Evolutionary conservation across 2,329 filamentous ascomycete species (phyloP).

Genomic region (Tolypocladium tropicale): DNA sequence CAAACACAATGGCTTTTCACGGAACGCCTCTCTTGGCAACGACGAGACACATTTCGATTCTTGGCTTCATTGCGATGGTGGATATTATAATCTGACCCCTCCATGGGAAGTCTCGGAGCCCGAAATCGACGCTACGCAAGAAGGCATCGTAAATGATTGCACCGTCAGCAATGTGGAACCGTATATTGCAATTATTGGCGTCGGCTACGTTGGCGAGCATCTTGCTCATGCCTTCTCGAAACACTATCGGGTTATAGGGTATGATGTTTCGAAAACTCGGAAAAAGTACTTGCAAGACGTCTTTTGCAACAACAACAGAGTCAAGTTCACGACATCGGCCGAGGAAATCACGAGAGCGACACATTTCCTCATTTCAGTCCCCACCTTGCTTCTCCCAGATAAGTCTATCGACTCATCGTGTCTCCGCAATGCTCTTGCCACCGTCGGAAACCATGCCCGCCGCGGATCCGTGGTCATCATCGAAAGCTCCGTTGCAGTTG

Average conservation of each 20-base stretch:
- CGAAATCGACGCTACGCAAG: conserved; percentile 8
- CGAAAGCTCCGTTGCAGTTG: conserved; percentile 43
- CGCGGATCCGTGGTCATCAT: conserved; percentile 37
- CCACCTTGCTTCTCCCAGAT: conserved; percentile 36
- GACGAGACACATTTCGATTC: background rate
- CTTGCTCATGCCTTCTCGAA: conserved; percentile 33
- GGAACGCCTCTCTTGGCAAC: background rate
- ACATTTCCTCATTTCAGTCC: conserved; percentile 44
- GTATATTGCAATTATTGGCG: conserved; percentile 37
- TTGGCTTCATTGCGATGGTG: conserved; percentile 7
- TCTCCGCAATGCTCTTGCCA: conserved; percentile 30
- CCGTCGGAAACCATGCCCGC: conserved; percentile 29
- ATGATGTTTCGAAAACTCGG: conserved; percentile 33
- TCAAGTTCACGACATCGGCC: conserved; percentile 27
- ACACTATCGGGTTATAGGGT: conserved; percentile 33
- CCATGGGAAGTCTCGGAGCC: conserved; percentile 19
- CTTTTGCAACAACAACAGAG: conserved; percentile 14
- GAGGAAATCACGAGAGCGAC: conserved; percentile 29
- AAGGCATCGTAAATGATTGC: no score
- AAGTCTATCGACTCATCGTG: conserved; percentile 37
- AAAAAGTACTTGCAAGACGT: conserved; percentile 20
- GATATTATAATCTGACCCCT: conserved; percentile 24
- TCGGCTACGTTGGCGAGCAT: conserved; percentile 42
- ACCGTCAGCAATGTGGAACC: conserved; percentile 12
- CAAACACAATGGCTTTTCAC: background rate